Evolutionary conservation across 306 rosid species (phyloP).

Genomic region (Cicer pinnatifidum): DNA sequence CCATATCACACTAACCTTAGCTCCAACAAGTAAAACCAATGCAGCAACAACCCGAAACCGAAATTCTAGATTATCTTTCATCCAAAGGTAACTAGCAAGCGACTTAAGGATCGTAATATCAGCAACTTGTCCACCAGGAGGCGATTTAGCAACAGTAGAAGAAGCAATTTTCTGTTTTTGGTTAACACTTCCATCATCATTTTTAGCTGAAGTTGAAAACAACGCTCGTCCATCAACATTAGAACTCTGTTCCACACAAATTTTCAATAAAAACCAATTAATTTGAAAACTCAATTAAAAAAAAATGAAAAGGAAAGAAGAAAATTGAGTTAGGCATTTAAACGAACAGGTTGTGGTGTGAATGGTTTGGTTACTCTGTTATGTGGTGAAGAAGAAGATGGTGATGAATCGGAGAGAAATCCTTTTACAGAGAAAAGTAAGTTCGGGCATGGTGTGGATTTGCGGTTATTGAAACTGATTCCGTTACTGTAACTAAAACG

Average conservation of each 20-base stretch:
- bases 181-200: conserved; percentile 44
- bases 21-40: conserved; percentile 85
- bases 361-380: conserved; percentile 45
- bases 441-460: conserved; percentile 41
- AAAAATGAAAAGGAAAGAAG: not conserved
- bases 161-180: conserved; percentile 31
- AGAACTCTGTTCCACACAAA: conserved; percentile 47
- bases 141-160: conserved; percentile 37
- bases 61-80: conserved; percentile 80
- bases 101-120: conserved; percentile 70
- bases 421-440: conserved; percentile 46
- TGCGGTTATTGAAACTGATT: conserved; percentile 31
- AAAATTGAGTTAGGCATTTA: conserved; percentile 21
- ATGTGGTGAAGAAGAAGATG: conserved; percentile 34
- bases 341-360: conserved; percentile 48
- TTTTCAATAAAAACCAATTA: not conserved
- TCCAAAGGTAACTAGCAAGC: conserved; percentile 92
- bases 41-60: conserved; percentile 80
- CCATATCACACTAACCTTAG: conserved; percentile 61
- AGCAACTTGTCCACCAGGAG: conserved; percentile 45
- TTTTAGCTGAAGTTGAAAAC: conserved; percentile 51
- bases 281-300: not conserved
- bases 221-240: conserved; percentile 49
- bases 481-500: conserved; percentile 26
- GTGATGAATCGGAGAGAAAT: conserved; percentile 53